A percentile compares a stretch with the other conserved stretches of the same genome.
phyloP scores from a whole-genome alignment of 495 filamentous ascomycete species.

The Penicillium psychrofluorescens region DNA sequence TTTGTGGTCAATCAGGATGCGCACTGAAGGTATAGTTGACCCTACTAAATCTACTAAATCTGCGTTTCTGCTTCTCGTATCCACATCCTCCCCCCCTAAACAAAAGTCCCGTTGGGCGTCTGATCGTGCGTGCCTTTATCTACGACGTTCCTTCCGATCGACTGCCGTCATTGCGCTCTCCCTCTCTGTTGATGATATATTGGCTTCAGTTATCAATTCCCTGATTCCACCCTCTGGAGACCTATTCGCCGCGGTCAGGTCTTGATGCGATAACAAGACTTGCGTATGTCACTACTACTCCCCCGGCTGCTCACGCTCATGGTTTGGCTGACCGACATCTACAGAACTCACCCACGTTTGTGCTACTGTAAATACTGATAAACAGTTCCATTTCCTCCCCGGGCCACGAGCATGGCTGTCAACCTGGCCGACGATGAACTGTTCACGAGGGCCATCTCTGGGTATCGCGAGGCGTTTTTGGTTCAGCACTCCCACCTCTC shows the following conservation, averaged over 20 bases:
- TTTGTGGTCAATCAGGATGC: not conserved
- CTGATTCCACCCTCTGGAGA: too few relatives aligned
- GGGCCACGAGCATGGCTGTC: conserved; percentile 25
- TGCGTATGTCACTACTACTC: not conserved
- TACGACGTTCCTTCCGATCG: too few relatives aligned
- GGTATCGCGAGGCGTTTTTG: conserved; percentile 41
- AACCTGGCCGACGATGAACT: conserved; percentile 36
- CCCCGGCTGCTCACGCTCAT: too few relatives aligned
- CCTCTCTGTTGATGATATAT: too few relatives aligned
- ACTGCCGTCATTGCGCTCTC: too few relatives aligned
- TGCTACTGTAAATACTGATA: conserved; percentile 18
- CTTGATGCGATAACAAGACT: not conserved
- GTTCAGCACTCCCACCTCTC: conserved; percentile 36
- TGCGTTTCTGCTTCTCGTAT: conserved; percentile 1
- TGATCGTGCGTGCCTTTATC: too few relatives aligned
- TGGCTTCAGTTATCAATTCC: too few relatives aligned
- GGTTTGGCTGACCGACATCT: too few relatives aligned
- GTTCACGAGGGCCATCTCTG: conserved; percentile 38
- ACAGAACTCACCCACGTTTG: not conserved
- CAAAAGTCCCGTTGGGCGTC: too few relatives aligned
- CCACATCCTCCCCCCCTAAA: too few relatives aligned
- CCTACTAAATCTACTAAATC: conserved; percentile 1
- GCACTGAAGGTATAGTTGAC: conserved; percentile 5
- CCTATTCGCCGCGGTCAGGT: not conserved
- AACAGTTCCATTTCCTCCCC: conserved; percentile 6